Conservation (phyloP, 805 yeast species). For the Candida takata region DNA sequence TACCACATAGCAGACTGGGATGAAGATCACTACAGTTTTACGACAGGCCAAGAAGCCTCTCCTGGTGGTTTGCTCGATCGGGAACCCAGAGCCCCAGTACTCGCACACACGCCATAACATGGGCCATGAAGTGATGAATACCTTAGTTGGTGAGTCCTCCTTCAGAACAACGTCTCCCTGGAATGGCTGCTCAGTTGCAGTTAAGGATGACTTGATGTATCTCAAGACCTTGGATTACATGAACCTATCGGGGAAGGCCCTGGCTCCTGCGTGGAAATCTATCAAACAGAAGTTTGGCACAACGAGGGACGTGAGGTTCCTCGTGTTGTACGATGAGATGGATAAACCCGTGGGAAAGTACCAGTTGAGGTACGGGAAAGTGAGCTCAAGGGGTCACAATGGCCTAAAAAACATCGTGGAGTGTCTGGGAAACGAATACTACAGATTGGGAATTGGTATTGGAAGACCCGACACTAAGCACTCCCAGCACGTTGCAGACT, state of each 20-base stretch:
- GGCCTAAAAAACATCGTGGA: slow-evolving; percentile 60
- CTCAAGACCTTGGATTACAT: slow-evolving; percentile 53
- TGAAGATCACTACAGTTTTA: too few species aligned
- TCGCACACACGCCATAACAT: slow-evolving; percentile 68
- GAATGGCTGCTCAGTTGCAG: too few species aligned
- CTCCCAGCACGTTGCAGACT: slow-evolving; percentile 40
- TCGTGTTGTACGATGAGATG: slow-evolving; percentile 77
- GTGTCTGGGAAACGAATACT: slow-evolving; percentile 42
- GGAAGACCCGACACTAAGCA: slow-evolving; percentile 52
- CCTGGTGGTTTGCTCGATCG: slow-evolving; percentile 46
- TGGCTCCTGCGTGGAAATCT: slow-evolving; percentile 41
- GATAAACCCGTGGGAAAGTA: slow-evolving; percentile 58
- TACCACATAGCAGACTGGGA: too few species aligned
- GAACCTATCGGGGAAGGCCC: slow-evolving; percentile 64
- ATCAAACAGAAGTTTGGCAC: slow-evolving; percentile 18
- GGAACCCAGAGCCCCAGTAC: slow-evolving; percentile 67
- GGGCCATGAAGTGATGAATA: slow-evolving; percentile 53
- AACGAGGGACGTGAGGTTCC: slow-evolving; percentile 32
- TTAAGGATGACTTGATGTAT: slow-evolving; percentile 27
- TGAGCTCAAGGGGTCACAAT: slow-evolving; percentile 76
- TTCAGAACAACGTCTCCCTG: too few species aligned
- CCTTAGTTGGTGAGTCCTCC: slow-evolving; percentile 6
- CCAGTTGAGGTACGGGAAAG: slow-evolving; percentile 51
- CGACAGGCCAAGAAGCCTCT: slow-evolving; percentile 1
- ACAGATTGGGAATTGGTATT: slow-evolving; percentile 71